Percentiles rank a stretch among this genome's conserved stretches.
phyloP scores from a whole-genome alignment of 2,329 filamentous ascomycete genomes.

The Elsinoe perseae region DNA sequence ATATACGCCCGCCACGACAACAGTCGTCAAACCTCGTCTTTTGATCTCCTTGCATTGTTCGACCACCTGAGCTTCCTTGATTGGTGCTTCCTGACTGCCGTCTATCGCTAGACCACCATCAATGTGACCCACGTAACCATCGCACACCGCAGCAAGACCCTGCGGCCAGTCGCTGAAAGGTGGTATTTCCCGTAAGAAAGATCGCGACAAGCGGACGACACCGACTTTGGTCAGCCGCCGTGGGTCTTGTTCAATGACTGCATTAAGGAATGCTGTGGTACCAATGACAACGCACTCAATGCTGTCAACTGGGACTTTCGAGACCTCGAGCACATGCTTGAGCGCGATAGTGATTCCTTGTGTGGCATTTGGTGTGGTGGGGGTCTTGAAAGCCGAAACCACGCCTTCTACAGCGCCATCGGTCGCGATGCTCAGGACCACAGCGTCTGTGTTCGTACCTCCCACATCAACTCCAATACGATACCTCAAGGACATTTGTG shows the following conservation, averaged over 20 bases:
- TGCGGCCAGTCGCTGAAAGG: slow-evolving; percentile 28
- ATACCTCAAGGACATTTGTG: slow-evolving; percentile 22
- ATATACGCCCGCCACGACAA: slow-evolving; percentile 52
- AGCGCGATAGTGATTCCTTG: slow-evolving; percentile 36
- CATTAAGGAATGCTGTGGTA: slow-evolving; percentile 39
- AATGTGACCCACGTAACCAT: slow-evolving; percentile 34
- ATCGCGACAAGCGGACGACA: slow-evolving; percentile 38
- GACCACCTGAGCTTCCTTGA: slow-evolving; percentile 40
- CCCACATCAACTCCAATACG: slow-evolving; percentile 40
- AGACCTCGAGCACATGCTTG: slow-evolving; percentile 30
- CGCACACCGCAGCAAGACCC: slow-evolving; percentile 27
- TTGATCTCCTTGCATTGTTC: slow-evolving; percentile 39
- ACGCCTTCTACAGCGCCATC: neutral
- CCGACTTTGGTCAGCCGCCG: slow-evolving; percentile 45
- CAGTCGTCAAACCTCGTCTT: slow-evolving; percentile 36
- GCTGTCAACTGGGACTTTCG: slow-evolving; percentile 27
- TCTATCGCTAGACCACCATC: slow-evolving; percentile 44
- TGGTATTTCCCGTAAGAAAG: slow-evolving; percentile 27
- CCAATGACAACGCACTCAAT: slow-evolving; percentile 42
- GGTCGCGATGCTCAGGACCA: slow-evolving; percentile 22
- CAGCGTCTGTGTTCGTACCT: slow-evolving; percentile 32
- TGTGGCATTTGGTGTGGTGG: slow-evolving; percentile 36
- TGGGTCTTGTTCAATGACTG: slow-evolving; percentile 33
- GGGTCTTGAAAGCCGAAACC: slow-evolving; percentile 29
- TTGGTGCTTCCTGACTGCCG: slow-evolving; percentile 34